phyloP scores from a whole-genome alignment of 2,329 filamentous ascomycete genomes.

The Fusarium hainanense region DNA sequence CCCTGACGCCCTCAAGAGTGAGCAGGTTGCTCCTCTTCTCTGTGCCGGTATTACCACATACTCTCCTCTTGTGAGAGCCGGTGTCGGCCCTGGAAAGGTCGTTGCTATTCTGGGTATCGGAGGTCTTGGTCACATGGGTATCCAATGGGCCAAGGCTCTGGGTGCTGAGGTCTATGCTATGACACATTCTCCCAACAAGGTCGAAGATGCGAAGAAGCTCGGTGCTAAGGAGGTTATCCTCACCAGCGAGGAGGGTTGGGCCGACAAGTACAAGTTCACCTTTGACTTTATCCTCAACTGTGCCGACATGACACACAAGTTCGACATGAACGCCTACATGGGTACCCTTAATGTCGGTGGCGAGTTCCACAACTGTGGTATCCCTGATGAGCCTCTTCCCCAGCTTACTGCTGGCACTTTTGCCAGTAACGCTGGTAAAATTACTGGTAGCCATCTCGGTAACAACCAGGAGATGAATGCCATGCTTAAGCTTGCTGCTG shows the following conservation, averaged over 20 bases:
- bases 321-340: constrained; percentile 65
- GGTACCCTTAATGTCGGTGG: constrained; percentile 63
- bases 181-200: constrained; percentile 69
- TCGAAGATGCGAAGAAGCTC: constrained; percentile 68
- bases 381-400: constrained; percentile 63
- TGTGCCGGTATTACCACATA: constrained; percentile 83
- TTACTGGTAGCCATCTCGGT: constrained; percentile 69
- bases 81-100: constrained; percentile 74
- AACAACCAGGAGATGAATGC: constrained; percentile 68
- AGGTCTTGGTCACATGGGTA: constrained; percentile 77
- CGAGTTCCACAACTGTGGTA: constrained; percentile 68
- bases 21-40: constrained; percentile 73
- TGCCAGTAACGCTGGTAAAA: constrained; percentile 62
- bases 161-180: constrained; percentile 74
- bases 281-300: constrained; percentile 65
- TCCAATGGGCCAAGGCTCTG: constrained; percentile 77
- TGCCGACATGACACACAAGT: constrained; percentile 62
- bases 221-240: constrained; percentile 68
- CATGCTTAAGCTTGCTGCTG: constrained; percentile 67
- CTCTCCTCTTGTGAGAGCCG: constrained; percentile 73
- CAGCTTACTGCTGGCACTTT: constrained; percentile 56
- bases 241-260: constrained; percentile 66
- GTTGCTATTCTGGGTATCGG: constrained; percentile 78
- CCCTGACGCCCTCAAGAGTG: constrained; percentile 62
- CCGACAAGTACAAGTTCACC: constrained; percentile 61